Evolutionary conservation across 441 rosid genomes (phyloP), one percentile per base, ranked within the genome.

Genomic region (Francoa sonchifolia): DNA sequence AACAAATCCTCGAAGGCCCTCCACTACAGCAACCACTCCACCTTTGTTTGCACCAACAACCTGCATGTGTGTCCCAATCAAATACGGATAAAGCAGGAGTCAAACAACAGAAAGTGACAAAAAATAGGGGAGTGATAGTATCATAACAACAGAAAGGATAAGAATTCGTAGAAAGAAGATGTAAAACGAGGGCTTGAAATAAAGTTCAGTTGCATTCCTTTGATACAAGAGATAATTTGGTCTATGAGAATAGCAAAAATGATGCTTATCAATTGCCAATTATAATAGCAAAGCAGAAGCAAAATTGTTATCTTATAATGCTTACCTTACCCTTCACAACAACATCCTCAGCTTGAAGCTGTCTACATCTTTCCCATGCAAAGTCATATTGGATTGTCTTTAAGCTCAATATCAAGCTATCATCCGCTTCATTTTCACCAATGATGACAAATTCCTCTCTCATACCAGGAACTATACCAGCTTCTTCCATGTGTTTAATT

Each of bases 321-420:
- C 68, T 3, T 42, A 78, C 96, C 90, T 74, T 79, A 54, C 96
- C 96, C 82, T 82, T 82, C 38, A 82, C 67, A 28, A 65, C 65
- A 28, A 70, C 94, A 70, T 86, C 96, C 77, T 90, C 99, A 61
- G 99, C 70, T 57, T 86, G 99, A 59, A 90, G 99, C 67, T 90
- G 99, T 64, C 90, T 76, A 34, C 96, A 86, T 40, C 96, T 69
- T 64, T 86, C 96, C 99, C 96, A 86, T 27, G 94, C 87, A 65
- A 77, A 88, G 42, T 78, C 85, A 25, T 69, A 77, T 8, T 86
- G 99, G 45, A 76, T 62, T 15, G 26, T 6, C 64, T 72, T 69
- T 39, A 80, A 70, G 77, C 99, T 90, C 71, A 82, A 50, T 52
- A 82, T 18, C 61, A 86, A 73, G 61, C 94, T 80, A 62, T 82